Conservation (phyloP, 1,284 basidiomycete species). For the Ceratobasidium sp. region DNA sequence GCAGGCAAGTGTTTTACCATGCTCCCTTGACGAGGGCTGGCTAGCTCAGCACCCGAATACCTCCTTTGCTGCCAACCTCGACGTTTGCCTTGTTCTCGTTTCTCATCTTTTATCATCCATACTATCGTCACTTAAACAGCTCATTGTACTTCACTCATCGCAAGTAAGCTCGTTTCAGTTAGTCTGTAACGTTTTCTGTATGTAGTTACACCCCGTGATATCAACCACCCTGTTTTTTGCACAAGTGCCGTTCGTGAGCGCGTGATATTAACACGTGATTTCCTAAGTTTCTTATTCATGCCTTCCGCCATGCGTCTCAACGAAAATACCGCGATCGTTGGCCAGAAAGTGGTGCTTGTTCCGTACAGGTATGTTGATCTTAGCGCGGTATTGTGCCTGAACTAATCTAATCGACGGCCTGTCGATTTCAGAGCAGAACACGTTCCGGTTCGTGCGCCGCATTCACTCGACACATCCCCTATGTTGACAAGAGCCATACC, state of each 20-base stretch:
- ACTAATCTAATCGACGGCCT: not conserved
- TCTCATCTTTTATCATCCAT: conserved; percentile 10
- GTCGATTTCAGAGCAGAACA: conserved; percentile 58
- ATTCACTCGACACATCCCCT: conserved; percentile 1
- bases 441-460: conserved; percentile 59
- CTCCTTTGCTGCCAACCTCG: conserved; percentile 22
- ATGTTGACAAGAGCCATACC: conserved; percentile 18
- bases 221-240: conserved; percentile 1
- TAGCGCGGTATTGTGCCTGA: not conserved
- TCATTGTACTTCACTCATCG: conserved; percentile 37
- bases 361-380: conserved; percentile 65
- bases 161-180: conserved; percentile 38
- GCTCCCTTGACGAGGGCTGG: not conserved
- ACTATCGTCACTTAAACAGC: conserved; percentile 33
- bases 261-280: not conserved
- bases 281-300: not conserved
- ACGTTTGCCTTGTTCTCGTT: conserved; percentile 10
- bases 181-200: conserved; percentile 34
- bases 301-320: conserved; percentile 66
- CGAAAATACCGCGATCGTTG: conserved; percentile 67
- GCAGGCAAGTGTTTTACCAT: not conserved
- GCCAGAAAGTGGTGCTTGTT: conserved; percentile 68
- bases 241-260: not conserved
- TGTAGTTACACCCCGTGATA: conserved; percentile 24
- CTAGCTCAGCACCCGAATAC: conserved; percentile 29